These are phyloP conservation scores for Lipomyces anomalus DNA, from an alignment of 805 yeast species.

Conservation along the genomic window DNA sequence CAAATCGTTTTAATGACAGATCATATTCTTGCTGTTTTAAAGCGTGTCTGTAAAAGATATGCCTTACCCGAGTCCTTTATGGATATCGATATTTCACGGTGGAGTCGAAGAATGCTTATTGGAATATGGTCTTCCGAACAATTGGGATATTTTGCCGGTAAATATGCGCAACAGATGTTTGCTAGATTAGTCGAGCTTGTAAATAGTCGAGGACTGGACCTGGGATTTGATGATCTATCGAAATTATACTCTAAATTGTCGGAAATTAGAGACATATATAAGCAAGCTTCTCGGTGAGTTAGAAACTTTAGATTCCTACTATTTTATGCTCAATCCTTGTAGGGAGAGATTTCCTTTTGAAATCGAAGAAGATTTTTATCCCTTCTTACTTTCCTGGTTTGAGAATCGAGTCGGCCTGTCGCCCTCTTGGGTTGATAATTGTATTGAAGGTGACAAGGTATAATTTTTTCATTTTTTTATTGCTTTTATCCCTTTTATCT, in stretches of 20 bases:
- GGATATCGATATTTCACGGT: slow-evolving; percentile 2
- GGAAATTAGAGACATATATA: slow-evolving; percentile 48
- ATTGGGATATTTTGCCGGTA: slow-evolving; percentile 4
- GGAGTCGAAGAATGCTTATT: not conserved
- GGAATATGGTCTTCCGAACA: no score
- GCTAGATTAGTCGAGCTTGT: no score
- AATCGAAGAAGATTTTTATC: slow-evolving; percentile 52
- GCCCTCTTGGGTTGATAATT: slow-evolving; percentile 44
- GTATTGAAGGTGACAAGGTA: slow-evolving; percentile 49
- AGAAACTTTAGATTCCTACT: no score
- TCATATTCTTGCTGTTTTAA: not conserved
- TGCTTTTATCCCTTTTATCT: not conserved
- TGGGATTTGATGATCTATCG: slow-evolving; percentile 50
- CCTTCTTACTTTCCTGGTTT: slow-evolving; percentile 41
- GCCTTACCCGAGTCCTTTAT: slow-evolving; percentile 2
- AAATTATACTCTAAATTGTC: slow-evolving; percentile 50
- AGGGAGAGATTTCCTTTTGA: slow-evolving; percentile 43
- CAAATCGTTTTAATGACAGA: not conserved
- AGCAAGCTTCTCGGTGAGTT: slow-evolving; percentile 37
- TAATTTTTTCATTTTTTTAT: not conserved
- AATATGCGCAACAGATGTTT: not conserved
- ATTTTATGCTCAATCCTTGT: no score
- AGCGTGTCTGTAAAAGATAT: not conserved
- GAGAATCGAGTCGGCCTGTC: slow-evolving; percentile 43
- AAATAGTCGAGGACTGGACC: no score